phyloP scores from a whole-genome alignment of 2,329 filamentous ascomycete species.

The Trichoderma brevicompactum region DNA sequence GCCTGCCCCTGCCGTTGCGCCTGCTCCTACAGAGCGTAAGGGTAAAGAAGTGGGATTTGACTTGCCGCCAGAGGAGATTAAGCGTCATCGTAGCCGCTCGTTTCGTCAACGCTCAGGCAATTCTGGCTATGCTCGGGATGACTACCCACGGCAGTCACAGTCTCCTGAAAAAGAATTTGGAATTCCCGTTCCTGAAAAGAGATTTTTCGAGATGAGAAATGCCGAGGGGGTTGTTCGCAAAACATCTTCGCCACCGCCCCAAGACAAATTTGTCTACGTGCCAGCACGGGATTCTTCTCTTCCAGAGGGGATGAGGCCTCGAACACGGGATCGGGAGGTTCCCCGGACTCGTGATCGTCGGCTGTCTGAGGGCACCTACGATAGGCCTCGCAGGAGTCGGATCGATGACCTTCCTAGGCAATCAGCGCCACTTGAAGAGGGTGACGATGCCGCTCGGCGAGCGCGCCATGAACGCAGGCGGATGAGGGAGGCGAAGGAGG shows the following conservation, averaged over 20 bases:
- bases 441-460: constrained; percentile 42
- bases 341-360: constrained; percentile 32
- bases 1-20: background rate
- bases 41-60: constrained; percentile 44
- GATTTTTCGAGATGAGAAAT: constrained; percentile 49
- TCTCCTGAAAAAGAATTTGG: constrained; percentile 36
- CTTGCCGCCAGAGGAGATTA: constrained; percentile 30
- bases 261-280: constrained; percentile 13
- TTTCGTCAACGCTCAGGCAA: constrained; percentile 49
- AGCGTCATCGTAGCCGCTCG: constrained; percentile 43
- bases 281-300: constrained; percentile 24
- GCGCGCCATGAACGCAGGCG: constrained; percentile 43
- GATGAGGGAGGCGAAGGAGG: constrained; percentile 39
- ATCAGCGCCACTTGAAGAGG: constrained; percentile 31
- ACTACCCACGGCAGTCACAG: constrained; percentile 39
- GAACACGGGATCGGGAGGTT: constrained; percentile 20
- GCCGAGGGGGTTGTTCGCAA: constrained; percentile 42
- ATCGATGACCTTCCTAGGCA: constrained; percentile 33
- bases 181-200: constrained; percentile 41
- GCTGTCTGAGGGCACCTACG: constrained; percentile 21
- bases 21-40: constrained; percentile 34
- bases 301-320: constrained; percentile 17
- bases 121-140: constrained; percentile 42
- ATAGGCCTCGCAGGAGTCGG: constrained; percentile 31
- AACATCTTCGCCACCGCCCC: constrained; percentile 33